Evolutionary conservation across 1,139 yeast genomes (phyloP).

Genomic region (Yamadazyma atmosphaerica): DNA sequence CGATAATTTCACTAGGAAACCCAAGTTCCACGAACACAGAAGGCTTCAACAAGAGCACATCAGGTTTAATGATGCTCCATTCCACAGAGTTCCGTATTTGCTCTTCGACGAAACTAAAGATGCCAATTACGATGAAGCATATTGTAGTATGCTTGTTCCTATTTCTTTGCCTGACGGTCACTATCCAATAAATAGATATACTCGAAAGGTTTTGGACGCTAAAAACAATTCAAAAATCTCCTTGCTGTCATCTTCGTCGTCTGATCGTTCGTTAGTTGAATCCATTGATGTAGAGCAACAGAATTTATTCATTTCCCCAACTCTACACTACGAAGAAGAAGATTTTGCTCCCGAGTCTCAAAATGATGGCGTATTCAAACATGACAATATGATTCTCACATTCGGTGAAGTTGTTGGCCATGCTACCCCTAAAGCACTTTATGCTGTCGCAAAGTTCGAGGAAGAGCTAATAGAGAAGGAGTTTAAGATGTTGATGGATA

Average conservation of each 20-base stretch:
- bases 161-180: constrained; percentile 67
- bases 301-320: constrained; percentile 25
- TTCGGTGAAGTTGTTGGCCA: constrained; percentile 45
- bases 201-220: constrained; percentile 5
- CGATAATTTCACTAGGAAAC: constrained; percentile 60
- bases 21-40: constrained; percentile 47
- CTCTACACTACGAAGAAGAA: constrained; percentile 36
- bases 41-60: constrained; percentile 65
- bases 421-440: constrained; percentile 37
- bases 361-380: constrained; percentile 46
- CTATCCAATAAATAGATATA: constrained; percentile 49
- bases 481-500: constrained; percentile 57
- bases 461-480: constrained; percentile 37
- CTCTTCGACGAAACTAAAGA: constrained; percentile 51
- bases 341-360: constrained; percentile 46
- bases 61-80: constrained; percentile 75
- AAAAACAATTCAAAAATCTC: constrained; percentile 4
- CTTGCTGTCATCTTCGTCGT: constrained; percentile 3
- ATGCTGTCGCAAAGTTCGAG: constrained; percentile 28
- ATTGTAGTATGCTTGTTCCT: constrained; percentile 59
- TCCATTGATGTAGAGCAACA: constrained; percentile 3
- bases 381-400: constrained; percentile 56
- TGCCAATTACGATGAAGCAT: constrained; percentile 43
- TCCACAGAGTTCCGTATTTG: constrained; percentile 74
- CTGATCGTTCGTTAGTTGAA: constrained; percentile 3